A percentile compares a stretch with the other conserved stretches of the same genome.
Conservation (phyloP, 2,329 filamentous ascomycete species). For the Trichocomaceae sp. region DNA sequence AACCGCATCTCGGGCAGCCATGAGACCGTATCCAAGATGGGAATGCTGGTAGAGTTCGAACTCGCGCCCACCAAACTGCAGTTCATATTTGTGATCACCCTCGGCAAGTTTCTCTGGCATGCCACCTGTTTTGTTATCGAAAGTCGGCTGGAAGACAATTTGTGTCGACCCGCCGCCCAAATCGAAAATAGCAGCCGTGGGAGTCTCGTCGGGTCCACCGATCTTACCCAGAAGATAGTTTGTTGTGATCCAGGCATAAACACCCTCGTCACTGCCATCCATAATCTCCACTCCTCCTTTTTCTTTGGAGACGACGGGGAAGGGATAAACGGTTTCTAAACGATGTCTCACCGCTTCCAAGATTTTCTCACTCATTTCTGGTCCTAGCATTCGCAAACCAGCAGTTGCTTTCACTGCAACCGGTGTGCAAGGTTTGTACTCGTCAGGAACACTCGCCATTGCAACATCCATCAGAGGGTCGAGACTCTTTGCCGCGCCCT, state of each 20-base stretch:
- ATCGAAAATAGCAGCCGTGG: conserved; percentile 91
- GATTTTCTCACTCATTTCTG: conserved; percentile 74
- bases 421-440: conserved; percentile 84
- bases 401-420: conserved; percentile 98
- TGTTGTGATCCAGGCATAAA: conserved; percentile 98
- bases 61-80: conserved; percentile 81
- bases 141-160: conserved; percentile 96
- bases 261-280: conserved; percentile 94
- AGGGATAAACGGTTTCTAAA: conserved; percentile 84
- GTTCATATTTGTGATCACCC: conserved; percentile 91
- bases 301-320: conserved; percentile 81
- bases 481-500: conserved; percentile 81
- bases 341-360: conserved; percentile 75
- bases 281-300: conserved; percentile 90
- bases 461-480: conserved; percentile 84
- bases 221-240: conserved; percentile 99
- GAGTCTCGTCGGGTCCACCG: conserved; percentile 79
- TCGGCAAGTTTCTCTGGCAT: conserved; percentile 79
- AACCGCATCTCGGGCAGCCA: conserved; percentile 85
- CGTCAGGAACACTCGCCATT: conserved; percentile 74
- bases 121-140: conserved; percentile 66
- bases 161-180: conserved; percentile 95
- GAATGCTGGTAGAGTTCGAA: conserved; percentile 98
- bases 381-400: conserved; percentile 78
- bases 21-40: conserved; percentile 91